These are phyloP conservation scores for Thalassiosira mediterranea DNA, from an alignment of 352 stramenopile species.

Conservation along the genomic window DNA sequence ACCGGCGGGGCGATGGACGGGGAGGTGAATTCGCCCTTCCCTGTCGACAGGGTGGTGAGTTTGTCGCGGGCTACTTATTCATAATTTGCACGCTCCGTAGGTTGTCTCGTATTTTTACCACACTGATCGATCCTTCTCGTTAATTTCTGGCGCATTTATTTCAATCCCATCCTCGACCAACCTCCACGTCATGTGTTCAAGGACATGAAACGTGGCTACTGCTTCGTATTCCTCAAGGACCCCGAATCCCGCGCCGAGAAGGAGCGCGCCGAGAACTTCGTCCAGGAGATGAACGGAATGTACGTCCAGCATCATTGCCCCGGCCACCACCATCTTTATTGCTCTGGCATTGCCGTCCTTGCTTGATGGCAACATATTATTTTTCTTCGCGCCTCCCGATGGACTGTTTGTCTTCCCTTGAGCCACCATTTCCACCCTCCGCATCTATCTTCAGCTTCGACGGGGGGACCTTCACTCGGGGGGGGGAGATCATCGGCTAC, in stretches of 20 bases:
- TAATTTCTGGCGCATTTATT: background rate
- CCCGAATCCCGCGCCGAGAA: conserved; percentile 61
- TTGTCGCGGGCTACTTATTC: background rate
- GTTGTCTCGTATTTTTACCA: background rate
- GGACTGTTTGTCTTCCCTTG: too few species aligned
- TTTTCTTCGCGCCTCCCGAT: too few species aligned
- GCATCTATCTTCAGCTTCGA: too few species aligned
- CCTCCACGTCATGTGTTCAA: conserved; percentile 36
- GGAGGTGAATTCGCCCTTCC: conserved; percentile 19
- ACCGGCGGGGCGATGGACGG: conserved; percentile 7
- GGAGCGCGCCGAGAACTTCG: conserved; percentile 63
- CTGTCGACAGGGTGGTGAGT: conserved; percentile 48
- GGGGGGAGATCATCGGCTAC: too few species aligned
- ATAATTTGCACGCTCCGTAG: background rate
- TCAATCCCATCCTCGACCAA: conserved; percentile 16
- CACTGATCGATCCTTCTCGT: too few species aligned
- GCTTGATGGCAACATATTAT: too few species aligned
- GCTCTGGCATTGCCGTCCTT: conserved; percentile 16
- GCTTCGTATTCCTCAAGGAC: conserved; percentile 84
- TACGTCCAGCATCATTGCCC: conserved; percentile 50
- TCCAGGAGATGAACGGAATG: conserved; percentile 80
- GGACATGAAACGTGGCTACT: conserved; percentile 81
- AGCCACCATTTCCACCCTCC: too few species aligned
- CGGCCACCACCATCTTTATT: background rate
- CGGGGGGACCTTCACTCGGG: too few species aligned